phyloP scores from a whole-genome alignment of 257 asterid genomes.

The Solanum sejunctum region DNA sequence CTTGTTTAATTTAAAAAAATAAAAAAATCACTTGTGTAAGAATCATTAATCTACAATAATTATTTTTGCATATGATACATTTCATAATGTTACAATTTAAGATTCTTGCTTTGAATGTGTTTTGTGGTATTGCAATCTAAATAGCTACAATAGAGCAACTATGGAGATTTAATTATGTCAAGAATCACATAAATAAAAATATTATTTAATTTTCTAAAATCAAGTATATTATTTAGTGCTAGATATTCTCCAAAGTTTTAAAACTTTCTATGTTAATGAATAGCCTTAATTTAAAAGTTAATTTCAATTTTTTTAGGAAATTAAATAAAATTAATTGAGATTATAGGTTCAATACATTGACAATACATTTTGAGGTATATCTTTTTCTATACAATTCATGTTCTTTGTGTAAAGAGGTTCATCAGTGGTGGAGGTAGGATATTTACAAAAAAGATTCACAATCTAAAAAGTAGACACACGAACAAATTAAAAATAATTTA shows the following conservation, averaged over 20 bases:
- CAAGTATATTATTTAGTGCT: background rate
- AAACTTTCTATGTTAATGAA: background rate
- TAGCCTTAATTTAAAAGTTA: background rate
- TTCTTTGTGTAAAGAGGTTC: too few relatives aligned
- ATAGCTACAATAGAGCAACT: background rate
- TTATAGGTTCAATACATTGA: background rate
- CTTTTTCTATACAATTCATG: too few relatives aligned
- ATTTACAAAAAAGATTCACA: too few relatives aligned
- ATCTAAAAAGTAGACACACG: too few relatives aligned
- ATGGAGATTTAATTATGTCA: background rate
- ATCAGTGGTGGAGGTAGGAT: too few relatives aligned
- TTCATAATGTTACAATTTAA: background rate
- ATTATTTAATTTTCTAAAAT: background rate
- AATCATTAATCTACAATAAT: background rate
- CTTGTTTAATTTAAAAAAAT: background rate
- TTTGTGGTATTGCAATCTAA: background rate
- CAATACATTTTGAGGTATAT: background rate
- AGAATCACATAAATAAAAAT: background rate
- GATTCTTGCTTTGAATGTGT: background rate
- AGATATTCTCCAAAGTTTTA: background rate
- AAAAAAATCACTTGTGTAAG: too few relatives aligned
- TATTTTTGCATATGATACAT: too few relatives aligned
- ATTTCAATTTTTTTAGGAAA: background rate
- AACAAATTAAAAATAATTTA: too few relatives aligned
- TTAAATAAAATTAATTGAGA: background rate